These are phyloP conservation scores for Leucocoprinus sp. DNA, from an alignment of 768 basidiomycete species.

Conservation along the genomic window DNA sequence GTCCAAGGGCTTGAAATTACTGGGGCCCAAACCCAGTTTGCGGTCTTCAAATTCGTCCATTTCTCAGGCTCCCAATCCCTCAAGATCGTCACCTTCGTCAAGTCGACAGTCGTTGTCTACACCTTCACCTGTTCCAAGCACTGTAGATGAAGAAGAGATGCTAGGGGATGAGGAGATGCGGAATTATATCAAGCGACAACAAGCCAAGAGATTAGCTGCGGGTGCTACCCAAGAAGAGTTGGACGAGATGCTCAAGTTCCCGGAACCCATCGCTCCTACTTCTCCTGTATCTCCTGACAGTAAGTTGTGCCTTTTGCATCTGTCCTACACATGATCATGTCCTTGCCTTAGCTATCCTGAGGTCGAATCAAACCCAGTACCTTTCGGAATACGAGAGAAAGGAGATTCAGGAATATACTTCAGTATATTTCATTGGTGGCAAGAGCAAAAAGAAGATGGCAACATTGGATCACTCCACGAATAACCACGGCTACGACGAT, in stretches of 20 bases:
- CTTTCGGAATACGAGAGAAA: slow-evolving; percentile 86
- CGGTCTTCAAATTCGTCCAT: slow-evolving; percentile 46
- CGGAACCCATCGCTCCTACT: slow-evolving; percentile 75
- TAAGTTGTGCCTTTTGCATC: slow-evolving; percentile 31
- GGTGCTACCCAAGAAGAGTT: slow-evolving; percentile 84
- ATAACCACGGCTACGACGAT: slow-evolving; percentile 96
- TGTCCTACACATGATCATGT: slow-evolving; percentile 2
- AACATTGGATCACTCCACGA: slow-evolving; percentile 57
- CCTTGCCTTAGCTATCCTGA: slow-evolving; percentile 45
- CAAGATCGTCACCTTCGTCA: slow-evolving; percentile 54
- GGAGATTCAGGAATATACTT: slow-evolving; percentile 83
- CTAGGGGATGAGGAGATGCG: slow-evolving; percentile 97
- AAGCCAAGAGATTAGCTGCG: slow-evolving; percentile 76
- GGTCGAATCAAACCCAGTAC: slow-evolving; percentile 55
- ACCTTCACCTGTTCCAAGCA: slow-evolving; percentile 74
- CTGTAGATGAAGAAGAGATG: slow-evolving; percentile 78
- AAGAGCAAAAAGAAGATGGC: slow-evolving; percentile 81
- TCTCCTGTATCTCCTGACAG: slow-evolving; percentile 60
- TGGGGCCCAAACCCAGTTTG: slow-evolving; percentile 66
- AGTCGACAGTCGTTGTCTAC: slow-evolving; percentile 74
- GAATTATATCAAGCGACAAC: slow-evolving; percentile 85
- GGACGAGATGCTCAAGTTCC: slow-evolving; percentile 84
- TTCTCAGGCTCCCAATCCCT: slow-evolving; percentile 44
- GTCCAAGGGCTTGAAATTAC: slow-evolving; percentile 73
- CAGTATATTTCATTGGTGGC: slow-evolving; percentile 76